Percentiles rank a stretch among this genome's conserved stretches.
Conservation (phyloP, 2,329 filamentous ascomycete species). For the Xylaria sp. region DNA sequence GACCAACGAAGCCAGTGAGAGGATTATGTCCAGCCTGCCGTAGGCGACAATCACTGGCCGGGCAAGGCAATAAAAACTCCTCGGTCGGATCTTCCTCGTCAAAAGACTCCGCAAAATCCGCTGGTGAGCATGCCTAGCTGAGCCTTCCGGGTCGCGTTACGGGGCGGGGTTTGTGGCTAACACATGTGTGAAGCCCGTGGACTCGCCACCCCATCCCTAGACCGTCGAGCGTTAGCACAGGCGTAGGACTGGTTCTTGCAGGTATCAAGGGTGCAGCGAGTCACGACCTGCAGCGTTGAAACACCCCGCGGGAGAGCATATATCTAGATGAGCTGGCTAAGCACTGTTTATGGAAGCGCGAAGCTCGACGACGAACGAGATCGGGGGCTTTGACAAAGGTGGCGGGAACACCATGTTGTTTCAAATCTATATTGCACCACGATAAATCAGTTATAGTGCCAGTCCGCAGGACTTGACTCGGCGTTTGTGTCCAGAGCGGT, state of each 20-base stretch:
- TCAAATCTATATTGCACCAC: no score
- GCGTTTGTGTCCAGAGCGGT: no score
- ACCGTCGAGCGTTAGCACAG: slow-evolving; percentile 1
- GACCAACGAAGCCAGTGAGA: slow-evolving; percentile 31
- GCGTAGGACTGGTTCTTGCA: slow-evolving; percentile 8
- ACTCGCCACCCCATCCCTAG: background rate
- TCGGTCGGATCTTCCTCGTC: background rate
- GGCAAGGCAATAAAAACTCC: background rate
- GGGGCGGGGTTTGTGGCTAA: background rate
- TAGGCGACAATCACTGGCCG: background rate
- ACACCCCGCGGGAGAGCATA: background rate
- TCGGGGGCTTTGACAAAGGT: background rate
- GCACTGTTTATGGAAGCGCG: background rate
- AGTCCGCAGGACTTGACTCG: no score
- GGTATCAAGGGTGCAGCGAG: slow-evolving; percentile 8
- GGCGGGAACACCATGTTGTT: no score
- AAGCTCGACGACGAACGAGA: background rate
- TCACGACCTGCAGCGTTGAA: background rate
- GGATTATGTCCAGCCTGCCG: slow-evolving; percentile 31
- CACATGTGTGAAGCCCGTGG: background rate
- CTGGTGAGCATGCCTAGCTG: slow-evolving; percentile 6
- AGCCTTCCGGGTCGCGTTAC: background rate
- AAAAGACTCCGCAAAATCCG: background rate
- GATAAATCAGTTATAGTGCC: no score
- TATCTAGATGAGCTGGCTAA: background rate